These are phyloP conservation scores for Backusella morwellensis DNA, from an alignment of 192 early-diverging fungal species.

Conservation along the genomic window DNA sequence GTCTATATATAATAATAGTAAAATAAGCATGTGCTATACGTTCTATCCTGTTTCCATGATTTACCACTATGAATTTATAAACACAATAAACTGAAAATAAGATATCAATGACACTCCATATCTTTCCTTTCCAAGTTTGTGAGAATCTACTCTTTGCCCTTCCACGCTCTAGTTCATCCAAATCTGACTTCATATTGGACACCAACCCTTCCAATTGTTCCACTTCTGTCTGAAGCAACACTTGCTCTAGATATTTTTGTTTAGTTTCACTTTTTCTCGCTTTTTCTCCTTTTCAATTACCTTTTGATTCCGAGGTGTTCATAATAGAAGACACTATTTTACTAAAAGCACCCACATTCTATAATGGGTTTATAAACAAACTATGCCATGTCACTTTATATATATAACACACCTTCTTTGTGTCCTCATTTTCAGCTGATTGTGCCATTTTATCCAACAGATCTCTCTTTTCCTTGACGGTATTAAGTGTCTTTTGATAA, in stretches of 20 bases:
- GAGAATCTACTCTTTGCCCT: conserved; percentile 17
- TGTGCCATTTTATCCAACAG: not conserved
- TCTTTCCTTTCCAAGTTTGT: conserved; percentile 54
- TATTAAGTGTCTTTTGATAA: conserved; percentile 63
- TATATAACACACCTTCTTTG: not conserved
- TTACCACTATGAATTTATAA: conserved; percentile 81
- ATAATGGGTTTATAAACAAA: not conserved
- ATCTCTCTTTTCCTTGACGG: conserved; percentile 54
- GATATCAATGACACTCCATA: conserved; percentile 79
- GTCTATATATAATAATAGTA: conserved; percentile 43
- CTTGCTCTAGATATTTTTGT: not conserved
- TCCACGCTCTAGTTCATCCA: conserved; percentile 22
- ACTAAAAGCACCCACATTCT: not conserved
- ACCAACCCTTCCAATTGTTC: conserved; percentile 13
- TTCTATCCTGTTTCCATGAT: not conserved
- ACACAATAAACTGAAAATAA: conserved; percentile 89
- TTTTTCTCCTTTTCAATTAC: not conserved
- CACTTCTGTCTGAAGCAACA: conserved; percentile 19
- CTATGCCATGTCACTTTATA: not conserved
- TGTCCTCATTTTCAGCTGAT: not conserved
- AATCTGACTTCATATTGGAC: conserved; percentile 21
- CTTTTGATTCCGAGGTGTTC: not conserved
- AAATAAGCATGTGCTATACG: not conserved
- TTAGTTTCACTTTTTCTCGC: not conserved
- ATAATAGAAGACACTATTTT: not conserved